Percentiles rank a stretch among this genome's conserved stretches.
These are phyloP conservation scores for Aureobasidium pullulans DNA, from an alignment of 2,329 filamentous ascomycete genomes.

Conservation along the genomic window DNA sequence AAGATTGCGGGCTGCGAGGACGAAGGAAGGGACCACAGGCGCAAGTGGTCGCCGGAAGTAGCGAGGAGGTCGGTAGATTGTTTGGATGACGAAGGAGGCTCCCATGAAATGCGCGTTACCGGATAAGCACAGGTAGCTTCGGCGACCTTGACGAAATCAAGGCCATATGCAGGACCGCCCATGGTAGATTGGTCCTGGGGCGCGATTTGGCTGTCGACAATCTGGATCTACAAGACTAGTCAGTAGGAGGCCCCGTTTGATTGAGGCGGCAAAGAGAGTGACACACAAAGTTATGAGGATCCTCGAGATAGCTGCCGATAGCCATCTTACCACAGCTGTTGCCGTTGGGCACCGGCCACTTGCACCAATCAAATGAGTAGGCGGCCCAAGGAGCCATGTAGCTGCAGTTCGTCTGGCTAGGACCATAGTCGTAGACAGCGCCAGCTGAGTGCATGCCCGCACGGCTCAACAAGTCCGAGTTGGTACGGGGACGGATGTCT, in stretches of 20 bases:
- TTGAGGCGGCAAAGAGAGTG: background rate
- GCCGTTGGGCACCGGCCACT: slow-evolving; percentile 71
- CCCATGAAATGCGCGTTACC: slow-evolving; percentile 91
- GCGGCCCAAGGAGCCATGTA: slow-evolving; percentile 91
- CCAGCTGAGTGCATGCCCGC: slow-evolving; percentile 56
- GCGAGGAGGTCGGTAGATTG: slow-evolving; percentile 91
- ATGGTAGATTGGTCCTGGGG: slow-evolving; percentile 62
- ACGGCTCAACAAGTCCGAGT: slow-evolving; percentile 59
- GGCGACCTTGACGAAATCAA: slow-evolving; percentile 89
- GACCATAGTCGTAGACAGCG: slow-evolving; percentile 55
- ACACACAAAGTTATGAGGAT: slow-evolving; percentile 92
- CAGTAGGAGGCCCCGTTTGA: background rate
- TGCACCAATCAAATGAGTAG: slow-evolving; percentile 98
- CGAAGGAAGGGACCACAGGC: slow-evolving; percentile 81
- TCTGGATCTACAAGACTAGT: slow-evolving; percentile 67
- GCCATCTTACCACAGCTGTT: slow-evolving; percentile 84
- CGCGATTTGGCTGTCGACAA: slow-evolving; percentile 76
- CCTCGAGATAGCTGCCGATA: slow-evolving; percentile 91
- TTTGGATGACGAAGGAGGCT: slow-evolving; percentile 89
- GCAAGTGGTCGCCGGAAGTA: slow-evolving; percentile 88
- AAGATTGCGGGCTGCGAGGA: slow-evolving; percentile 40
- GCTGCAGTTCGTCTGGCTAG: slow-evolving; percentile 70
- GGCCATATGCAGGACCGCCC: slow-evolving; percentile 62
- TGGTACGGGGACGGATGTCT: slow-evolving; percentile 81
- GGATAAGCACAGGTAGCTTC: slow-evolving; percentile 98